phyloP scores from a whole-genome alignment of 1,284 basidiomycete species.

The Apiotrichum gracile region DNA sequence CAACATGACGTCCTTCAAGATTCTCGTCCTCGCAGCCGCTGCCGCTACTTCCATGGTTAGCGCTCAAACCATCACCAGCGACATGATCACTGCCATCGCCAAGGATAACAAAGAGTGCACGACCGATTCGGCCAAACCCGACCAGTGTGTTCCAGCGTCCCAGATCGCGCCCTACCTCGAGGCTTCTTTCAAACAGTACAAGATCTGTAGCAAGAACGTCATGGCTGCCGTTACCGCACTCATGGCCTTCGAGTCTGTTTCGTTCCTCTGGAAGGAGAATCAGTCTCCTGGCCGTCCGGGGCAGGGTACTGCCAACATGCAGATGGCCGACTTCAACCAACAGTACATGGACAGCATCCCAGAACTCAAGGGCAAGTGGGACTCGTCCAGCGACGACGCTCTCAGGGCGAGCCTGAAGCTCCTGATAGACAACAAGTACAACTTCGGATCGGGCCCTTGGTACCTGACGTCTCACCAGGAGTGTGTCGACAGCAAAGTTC shows the following conservation, averaged over 20 bases:
- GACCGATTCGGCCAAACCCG: no score
- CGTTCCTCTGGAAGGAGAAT: background rate
- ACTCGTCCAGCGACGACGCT: background rate
- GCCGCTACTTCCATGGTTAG: background rate
- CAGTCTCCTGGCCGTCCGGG: background rate
- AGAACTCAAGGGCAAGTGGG: background rate
- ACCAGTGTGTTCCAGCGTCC: no score
- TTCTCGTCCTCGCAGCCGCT: no score
- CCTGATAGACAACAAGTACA: background rate
- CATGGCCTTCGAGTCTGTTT: background rate
- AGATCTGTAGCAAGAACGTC: background rate
- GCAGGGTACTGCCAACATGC: background rate
- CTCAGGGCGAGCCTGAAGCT: background rate
- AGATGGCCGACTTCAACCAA: background rate
- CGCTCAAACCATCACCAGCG: no score
- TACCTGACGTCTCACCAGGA: background rate
- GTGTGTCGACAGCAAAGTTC: no score
- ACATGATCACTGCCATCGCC: no score
- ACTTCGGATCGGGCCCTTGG: background rate
- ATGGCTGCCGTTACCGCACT: background rate
- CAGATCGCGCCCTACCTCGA: background rate
- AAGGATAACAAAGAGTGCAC: background rate
- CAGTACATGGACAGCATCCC: background rate
- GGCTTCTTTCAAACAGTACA: background rate
- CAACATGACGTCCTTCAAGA: background rate